Evolutionary conservation across 2,329 filamentous ascomycete genomes (phyloP), one percentile per base, ranked within the genome.

Genomic region (Fusarium humuli): DNA sequence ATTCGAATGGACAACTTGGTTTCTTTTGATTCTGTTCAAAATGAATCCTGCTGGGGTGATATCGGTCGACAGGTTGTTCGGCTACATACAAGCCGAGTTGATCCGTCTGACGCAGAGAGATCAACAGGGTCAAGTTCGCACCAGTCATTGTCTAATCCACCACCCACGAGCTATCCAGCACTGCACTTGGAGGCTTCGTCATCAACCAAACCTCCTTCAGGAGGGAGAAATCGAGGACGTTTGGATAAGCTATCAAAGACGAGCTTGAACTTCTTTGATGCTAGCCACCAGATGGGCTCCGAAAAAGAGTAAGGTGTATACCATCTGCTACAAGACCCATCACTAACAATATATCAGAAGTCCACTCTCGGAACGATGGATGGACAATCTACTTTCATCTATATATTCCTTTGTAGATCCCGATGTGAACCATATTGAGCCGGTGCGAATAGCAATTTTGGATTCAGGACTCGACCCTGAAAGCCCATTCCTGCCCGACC

Each of bases 371-470:
- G 20, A 40, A 34, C 6, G 20, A 41, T 57, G 30, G 54, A 57
- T 57, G 32, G 32, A 30, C 7, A 57, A 23, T 12, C 6, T 57
- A 2, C 13, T 46, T 23, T 40, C 25, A 3, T 9, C 32, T 0
- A 57, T 49, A 6, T 23, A 40, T 40, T 2, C 8, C 2, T 57
- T 48, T 7, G 32, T 57, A 11, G 54, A 48, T 2, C 13, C 10
- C 16, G 16, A 48, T 6, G 5, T 6, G 20, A 23, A 37, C 7
- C 14, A 9, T 12, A 32, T 6, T 16, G 23, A 37, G 5, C 44
- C 29, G 4, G 32, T 57, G 9, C 54, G 54, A 22, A 57, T 57
- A 57, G 54, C 54, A 29, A 49, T 57, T n/a, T 49, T 57, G 13
- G 54, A 57, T 25, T 57, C 54, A 5, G 54, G 44, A 4, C 25